Conservation (phyloP, 1,284 basidiomycete species). For the Hypsizygus ulmarius region DNA sequence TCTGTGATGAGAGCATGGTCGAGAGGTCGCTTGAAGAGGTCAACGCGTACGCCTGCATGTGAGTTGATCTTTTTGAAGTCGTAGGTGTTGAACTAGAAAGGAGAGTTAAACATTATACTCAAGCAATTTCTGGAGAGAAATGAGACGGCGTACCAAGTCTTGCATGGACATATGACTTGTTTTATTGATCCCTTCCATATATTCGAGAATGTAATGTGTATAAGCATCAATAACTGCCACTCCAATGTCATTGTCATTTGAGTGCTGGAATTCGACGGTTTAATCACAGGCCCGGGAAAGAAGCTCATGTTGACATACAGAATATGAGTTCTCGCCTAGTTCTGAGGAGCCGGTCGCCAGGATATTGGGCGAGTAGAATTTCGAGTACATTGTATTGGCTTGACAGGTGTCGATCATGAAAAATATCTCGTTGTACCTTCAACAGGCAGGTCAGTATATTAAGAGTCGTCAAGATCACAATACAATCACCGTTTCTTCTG, state of each 20-base stretch:
- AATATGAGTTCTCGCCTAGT: slow-evolving; percentile 93
- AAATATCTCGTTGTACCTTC: slow-evolving; percentile 96
- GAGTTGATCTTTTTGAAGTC: slow-evolving; percentile 77
- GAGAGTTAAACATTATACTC: slow-evolving; percentile 1
- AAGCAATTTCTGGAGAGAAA: slow-evolving; percentile 2
- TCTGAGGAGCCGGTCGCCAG: slow-evolving; percentile 89
- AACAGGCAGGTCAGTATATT: background rate
- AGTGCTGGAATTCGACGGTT: slow-evolving; percentile 54
- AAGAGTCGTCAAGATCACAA: background rate
- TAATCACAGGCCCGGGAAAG: background rate
- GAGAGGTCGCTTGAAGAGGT: slow-evolving; percentile 76
- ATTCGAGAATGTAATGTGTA: slow-evolving; percentile 90
- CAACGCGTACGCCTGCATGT: slow-evolving; percentile 82
- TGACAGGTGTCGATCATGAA: slow-evolving; percentile 99
- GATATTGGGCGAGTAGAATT: slow-evolving; percentile 95
- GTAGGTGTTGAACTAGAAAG: slow-evolving; percentile 74
- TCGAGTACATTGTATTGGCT: slow-evolving; percentile 93
- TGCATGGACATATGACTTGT: slow-evolving; percentile 79
- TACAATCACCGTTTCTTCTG: slow-evolving; percentile 80
- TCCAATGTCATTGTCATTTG: slow-evolving; percentile 91
- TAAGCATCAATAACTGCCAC: slow-evolving; percentile 95
- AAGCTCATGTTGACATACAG: slow-evolving; percentile 50
- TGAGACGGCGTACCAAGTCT: slow-evolving; percentile 61
- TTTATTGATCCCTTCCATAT: slow-evolving; percentile 91
- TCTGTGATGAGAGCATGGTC: slow-evolving; percentile 82